Conservation (phyloP, 768 basidiomycete species). For the Hypsizygus marmoreus region DNA sequence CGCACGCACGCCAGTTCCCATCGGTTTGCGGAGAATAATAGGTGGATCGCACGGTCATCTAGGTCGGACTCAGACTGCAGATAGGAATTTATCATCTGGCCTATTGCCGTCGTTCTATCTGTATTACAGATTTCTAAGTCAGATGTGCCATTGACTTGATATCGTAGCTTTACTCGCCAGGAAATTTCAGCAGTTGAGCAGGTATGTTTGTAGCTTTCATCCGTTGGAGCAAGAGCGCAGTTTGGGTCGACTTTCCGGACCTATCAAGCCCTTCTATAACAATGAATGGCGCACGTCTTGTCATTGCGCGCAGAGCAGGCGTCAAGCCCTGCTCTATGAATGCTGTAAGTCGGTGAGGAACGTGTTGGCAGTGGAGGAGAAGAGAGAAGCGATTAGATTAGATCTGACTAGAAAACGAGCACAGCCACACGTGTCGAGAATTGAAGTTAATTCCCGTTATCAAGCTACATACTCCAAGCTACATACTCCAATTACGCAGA, state of each 20-base stretch:
- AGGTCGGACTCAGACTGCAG: slow-evolving; percentile 82
- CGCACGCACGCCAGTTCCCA: slow-evolving; percentile 84
- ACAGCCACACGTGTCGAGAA: neutral
- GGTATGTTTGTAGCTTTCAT: slow-evolving; percentile 47
- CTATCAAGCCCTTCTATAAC: slow-evolving; percentile 96
- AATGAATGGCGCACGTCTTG: slow-evolving; percentile 75
- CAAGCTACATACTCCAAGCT: too few species aligned
- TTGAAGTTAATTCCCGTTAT: too few species aligned
- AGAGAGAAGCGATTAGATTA: neutral
- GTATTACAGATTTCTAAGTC: neutral
- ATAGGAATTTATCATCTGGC: slow-evolving; percentile 92
- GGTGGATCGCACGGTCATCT: slow-evolving; percentile 89
- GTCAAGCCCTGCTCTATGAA: too few species aligned
- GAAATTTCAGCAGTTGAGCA: slow-evolving; percentile 80
- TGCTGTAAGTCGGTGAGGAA: too few species aligned
- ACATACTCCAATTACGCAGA: neutral
- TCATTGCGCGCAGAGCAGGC: slow-evolving; percentile 13
- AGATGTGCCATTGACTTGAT: neutral
- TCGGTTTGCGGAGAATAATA: slow-evolving; percentile 94
- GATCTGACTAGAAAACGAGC: neutral
- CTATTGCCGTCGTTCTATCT: slow-evolving; percentile 93
- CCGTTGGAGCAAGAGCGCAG: slow-evolving; percentile 55
- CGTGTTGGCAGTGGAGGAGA: neutral
- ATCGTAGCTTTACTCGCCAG: slow-evolving; percentile 54
- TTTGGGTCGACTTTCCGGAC: slow-evolving; percentile 93